Base-by-base conservation (phyloP, 257 asterid species). In the Ilex aquifolium region DNA sequence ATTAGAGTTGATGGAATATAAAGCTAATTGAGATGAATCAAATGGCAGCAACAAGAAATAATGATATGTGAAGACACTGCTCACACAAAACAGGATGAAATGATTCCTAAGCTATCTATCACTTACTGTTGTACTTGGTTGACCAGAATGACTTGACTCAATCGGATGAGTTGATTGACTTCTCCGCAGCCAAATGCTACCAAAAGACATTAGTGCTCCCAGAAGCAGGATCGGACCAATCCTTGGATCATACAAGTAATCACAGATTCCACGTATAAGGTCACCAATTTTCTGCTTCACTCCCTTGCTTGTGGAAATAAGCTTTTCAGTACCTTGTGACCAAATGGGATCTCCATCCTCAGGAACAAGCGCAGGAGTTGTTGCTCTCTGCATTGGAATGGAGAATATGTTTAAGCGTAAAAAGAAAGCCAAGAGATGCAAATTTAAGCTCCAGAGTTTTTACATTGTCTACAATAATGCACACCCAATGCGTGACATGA, bases 141-240 rank as follows among this genome's bases (percentile, higher is more conserved):
- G 80, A 71, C 67, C 72, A 17, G 89, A 66, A 64, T 77, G 74
- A 13, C 76, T 73, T 63, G 64, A 57, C 64, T 15, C 69, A 64
- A 59, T 66, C 59, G 79, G 16, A 49, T 67, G 81, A 67, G 76
- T 55, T 40, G 83, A 29, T 67, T 76, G 85, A 71, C 80, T 90
- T 76, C 85, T 82, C 60, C 72, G 85, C 31, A 90, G 63, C 88
- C 90, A 93, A 60, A 82, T 76, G 63, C 76, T 75, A 51, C 95
- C 96, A 13, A 73, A 85, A 14, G 90, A 79, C 81, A 90, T 75
- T 72, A 85, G 60, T 52, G 99, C 94, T 57, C 55, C 80, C 86
- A 93, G 75, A 55, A 93, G 95, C 79, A 93, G 70, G 51, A 76
- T 59, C 27, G 99, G 99, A 9, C 99, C 99, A 31, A 93, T 81